Conservation (phyloP, 768 basidiomycete genomes). For the Melanogaster broomeanus region DNA sequence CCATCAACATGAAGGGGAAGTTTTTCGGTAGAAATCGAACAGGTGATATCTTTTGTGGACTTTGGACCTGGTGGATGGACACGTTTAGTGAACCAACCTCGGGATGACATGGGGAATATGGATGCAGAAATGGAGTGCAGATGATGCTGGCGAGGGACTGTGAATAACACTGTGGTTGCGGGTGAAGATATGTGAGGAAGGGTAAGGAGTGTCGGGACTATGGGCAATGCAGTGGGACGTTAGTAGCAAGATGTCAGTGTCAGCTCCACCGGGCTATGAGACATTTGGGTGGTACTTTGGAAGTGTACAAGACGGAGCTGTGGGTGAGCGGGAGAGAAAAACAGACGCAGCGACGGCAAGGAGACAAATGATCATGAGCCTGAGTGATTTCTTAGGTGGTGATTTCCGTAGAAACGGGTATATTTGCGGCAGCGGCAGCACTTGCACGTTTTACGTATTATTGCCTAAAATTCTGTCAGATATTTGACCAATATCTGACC, state of each 20-base stretch:
- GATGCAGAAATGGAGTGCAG: neutral
- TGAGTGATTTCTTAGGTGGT: neutral
- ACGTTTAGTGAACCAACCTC: conserved; percentile 33
- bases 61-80: conserved; percentile 6
- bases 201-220: neutral
- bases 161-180: neutral
- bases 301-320: neutral
- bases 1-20: conserved; percentile 13
- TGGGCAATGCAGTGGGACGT: neutral
- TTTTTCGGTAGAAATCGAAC: conserved; percentile 33
- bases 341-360: neutral
- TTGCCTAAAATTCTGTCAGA: too few relatives aligned
- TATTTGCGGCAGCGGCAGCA: too few relatives aligned
- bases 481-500: too few relatives aligned
- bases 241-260: conserved; percentile 1
- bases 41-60: conserved; percentile 30
- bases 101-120: conserved; percentile 16
- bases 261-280: neutral
- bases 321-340: neutral
- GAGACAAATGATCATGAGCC: neutral
- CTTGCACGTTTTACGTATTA: conserved; percentile 8
- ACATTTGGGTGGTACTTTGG: neutral
- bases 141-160: neutral
- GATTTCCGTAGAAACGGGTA: conserved; percentile 11
- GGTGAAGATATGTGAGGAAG: neutral